A percentile compares a stretch with the other conserved stretches of the same genome.
These are phyloP conservation scores for Sclerotinia nivalis DNA, from an alignment of 2,329 filamentous ascomycete genomes.

Conservation along the genomic window DNA sequence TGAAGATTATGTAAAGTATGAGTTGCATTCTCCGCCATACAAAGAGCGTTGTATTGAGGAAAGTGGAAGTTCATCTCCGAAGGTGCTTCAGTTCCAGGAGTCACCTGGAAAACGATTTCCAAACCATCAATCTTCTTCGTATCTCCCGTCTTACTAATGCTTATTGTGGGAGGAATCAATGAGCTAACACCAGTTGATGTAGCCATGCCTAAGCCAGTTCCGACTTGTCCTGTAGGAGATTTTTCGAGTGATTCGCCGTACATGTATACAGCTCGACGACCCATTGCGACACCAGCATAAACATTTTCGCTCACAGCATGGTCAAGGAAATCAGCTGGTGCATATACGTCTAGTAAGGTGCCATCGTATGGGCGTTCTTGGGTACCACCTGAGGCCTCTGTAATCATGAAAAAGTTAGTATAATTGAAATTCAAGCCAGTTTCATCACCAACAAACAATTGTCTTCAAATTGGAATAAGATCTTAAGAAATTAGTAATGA, in stretches of 20 bases:
- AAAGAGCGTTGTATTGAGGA: constrained; percentile 44
- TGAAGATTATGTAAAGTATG: constrained; percentile 47
- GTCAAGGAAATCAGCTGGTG: constrained; percentile 45
- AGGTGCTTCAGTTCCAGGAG: constrained; percentile 47
- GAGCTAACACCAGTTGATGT: constrained; percentile 39
- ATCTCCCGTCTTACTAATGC: constrained; percentile 42
- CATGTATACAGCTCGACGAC: constrained; percentile 45
- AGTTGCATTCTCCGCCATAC: constrained; percentile 45
- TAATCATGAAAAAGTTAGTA: not conserved
- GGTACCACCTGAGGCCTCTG: not conserved
- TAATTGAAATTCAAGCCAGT: not conserved
- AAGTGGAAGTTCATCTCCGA: constrained; percentile 48
- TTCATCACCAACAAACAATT: not conserved
- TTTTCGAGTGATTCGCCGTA: constrained; percentile 43
- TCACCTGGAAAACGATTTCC: constrained; percentile 46
- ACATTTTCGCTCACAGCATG: constrained; percentile 45
- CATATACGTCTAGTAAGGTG: not conserved
- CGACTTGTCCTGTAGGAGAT: constrained; percentile 43
- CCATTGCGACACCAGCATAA: constrained; percentile 45
- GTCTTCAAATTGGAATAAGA: not conserved
- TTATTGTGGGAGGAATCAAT: constrained; percentile 43
- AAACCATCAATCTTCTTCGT: constrained; percentile 42
- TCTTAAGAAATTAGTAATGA: not conserved
- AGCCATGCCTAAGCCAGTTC: constrained; percentile 43
- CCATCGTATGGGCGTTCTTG: constrained; percentile 1